Conservation (phyloP, 805 yeast genomes). For the Metschnikowia henanensis region DNA sequence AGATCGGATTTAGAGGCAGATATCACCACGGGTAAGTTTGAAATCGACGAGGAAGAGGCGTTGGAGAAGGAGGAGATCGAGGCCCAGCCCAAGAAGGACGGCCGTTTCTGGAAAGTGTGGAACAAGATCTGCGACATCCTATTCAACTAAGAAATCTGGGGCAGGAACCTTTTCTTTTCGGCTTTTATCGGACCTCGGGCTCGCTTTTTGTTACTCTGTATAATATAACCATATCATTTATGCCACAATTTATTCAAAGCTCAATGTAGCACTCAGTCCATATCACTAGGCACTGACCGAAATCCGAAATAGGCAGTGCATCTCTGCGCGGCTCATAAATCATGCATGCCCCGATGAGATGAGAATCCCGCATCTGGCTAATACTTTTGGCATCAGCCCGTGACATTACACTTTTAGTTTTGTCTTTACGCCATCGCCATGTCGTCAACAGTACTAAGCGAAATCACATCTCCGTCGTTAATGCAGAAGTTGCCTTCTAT, state of each 20-base stretch:
- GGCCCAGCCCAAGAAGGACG: constrained; percentile 22
- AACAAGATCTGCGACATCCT: constrained; percentile 23
- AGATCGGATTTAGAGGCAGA: constrained; percentile 51
- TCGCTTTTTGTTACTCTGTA: too few species aligned
- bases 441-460: background rate
- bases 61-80: constrained; percentile 23
- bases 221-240: too few species aligned
- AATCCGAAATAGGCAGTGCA: too few species aligned
- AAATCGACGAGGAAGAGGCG: constrained; percentile 61
- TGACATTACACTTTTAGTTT: too few species aligned
- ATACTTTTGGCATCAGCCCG: too few species aligned
- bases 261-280: too few species aligned
- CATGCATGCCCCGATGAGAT: constrained; percentile 8
- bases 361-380: background rate
- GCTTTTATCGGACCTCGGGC: too few species aligned
- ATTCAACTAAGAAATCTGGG: constrained; percentile 19
- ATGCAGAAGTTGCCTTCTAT: background rate
- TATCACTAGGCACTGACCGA: too few species aligned
- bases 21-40: constrained; percentile 51
- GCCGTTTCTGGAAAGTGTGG: constrained; percentile 23
- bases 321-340: constrained; percentile 5
- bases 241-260: background rate
- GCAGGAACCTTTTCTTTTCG: too few species aligned
- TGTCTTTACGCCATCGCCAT: background rate
- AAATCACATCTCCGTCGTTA: background rate